Base-by-base conservation (phyloP, 495 filamentous ascomycete species). In the Talaromyces proteolyticus region DNA sequence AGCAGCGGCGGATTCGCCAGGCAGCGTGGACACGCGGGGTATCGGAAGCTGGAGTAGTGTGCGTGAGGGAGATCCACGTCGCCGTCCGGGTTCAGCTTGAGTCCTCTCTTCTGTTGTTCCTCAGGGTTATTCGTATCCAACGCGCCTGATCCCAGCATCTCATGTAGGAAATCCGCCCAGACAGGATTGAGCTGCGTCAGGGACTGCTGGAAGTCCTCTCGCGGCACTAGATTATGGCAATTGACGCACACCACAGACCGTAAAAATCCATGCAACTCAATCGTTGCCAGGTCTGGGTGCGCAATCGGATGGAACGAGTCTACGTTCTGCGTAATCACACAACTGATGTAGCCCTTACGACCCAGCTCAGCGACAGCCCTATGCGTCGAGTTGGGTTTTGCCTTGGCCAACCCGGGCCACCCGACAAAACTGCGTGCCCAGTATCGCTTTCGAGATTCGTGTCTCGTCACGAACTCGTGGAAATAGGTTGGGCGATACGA, bases 341-440 rank as follows among this genome's bases (percentile, higher is more conserved):
- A 81, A 44, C 77, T 80, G 11, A 95, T 67, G 44, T 89, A 62
- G 0, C 89, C 92, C 59, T 89, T 74, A 19, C 77, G 63, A 6
- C 82, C 84, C 39, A 98, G 66, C 49, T 81, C 71, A 36, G 77
- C 71, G 23, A 96, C 78, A 4, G 93, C 90, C 56, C 74, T 70
- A 66, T 98, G 93, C 2, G 83, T 85, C 2, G 72, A 62, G 59
- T 97, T 98, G 2, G 93, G 91, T 58, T 74, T 78, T 16, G 89
- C 88, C 41, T 81, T 84, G 55, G 85, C 63, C 56, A 96, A 70
- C 17, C 77, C 87, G 14, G 86, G 81, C 91, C 91, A 98, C 10
- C 93, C 93, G 18, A 98, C 72, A 62, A 91, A 98, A 64, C 88
- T 94, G 12, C 93, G 74, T 5, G 93, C 92, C 92, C 92, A 98